Evolutionary conservation across 2,329 filamentous ascomycete species (phyloP).

Genomic region (Cucurbitaria berberidis): DNA sequence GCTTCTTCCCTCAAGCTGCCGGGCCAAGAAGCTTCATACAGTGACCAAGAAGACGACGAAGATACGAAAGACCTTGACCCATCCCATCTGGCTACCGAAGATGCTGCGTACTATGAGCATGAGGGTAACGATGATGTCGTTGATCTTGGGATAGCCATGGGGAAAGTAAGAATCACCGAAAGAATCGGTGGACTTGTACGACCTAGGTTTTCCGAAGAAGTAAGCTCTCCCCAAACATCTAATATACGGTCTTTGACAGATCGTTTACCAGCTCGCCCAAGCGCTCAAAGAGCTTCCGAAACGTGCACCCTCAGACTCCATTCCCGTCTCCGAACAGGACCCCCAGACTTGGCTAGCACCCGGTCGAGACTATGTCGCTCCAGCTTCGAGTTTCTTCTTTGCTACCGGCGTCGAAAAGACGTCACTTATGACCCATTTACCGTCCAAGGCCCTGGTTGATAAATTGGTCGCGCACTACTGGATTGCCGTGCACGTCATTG

Average conservation of each 20-base stretch:
- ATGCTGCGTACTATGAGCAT: constrained; percentile 71
- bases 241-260: constrained; percentile 2
- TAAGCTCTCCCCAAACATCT: constrained; percentile 45
- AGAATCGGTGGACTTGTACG: constrained; percentile 75
- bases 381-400: constrained; percentile 72
- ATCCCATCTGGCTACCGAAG: constrained; percentile 66
- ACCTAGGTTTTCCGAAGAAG: constrained; percentile 73
- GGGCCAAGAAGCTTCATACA: constrained; percentile 56
- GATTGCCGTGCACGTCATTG: constrained; percentile 70
- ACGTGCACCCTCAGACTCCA: constrained; percentile 11
- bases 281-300: constrained; percentile 38
- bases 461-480: constrained; percentile 72
- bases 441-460: constrained; percentile 64
- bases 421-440: constrained; percentile 66
- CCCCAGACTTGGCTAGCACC: constrained; percentile 64
- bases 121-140: constrained; percentile 71
- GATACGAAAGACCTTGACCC: constrained; percentile 67
- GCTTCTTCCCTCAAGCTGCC: constrained; percentile 20
- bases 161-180: constrained; percentile 75
- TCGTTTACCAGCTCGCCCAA: constrained; percentile 33
- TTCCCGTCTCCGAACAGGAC: constrained; percentile 18
- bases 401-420: constrained; percentile 54
- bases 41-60: constrained; percentile 61
- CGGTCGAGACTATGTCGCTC: constrained; percentile 69
- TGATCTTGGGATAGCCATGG: constrained; percentile 74